A percentile compares a stretch with the other conserved stretches of the same genome.
phyloP scores from a whole-genome alignment of 2,329 filamentous ascomycete species.

The Cercospora citrullina region DNA sequence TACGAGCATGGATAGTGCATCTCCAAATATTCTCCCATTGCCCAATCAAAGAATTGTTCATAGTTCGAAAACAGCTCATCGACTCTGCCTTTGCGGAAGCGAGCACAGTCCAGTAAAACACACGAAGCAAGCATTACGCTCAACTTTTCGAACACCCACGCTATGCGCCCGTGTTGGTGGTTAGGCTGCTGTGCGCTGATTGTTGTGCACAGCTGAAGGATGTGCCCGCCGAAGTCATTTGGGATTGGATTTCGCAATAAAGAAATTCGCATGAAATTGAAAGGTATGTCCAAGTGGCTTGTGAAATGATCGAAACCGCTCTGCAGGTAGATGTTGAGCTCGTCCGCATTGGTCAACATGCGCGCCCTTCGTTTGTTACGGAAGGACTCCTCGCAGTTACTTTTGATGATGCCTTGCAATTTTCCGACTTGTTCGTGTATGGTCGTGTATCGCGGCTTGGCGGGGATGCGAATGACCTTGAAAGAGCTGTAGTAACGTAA shows the following conservation, averaged over 20 bases:
- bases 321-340: slow-evolving; percentile 52
- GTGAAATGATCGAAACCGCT: slow-evolving; percentile 55
- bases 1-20: slow-evolving; percentile 52
- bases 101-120: slow-evolving; percentile 51
- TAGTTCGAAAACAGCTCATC: slow-evolving; percentile 46
- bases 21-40: slow-evolving; percentile 49
- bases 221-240: slow-evolving; percentile 52
- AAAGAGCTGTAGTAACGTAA: slow-evolving; percentile 54
- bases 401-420: slow-evolving; percentile 47
- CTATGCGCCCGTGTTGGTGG: slow-evolving; percentile 34
- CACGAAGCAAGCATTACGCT: slow-evolving; percentile 54
- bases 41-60: slow-evolving; percentile 45
- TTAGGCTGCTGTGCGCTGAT: slow-evolving; percentile 41
- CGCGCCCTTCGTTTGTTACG: slow-evolving; percentile 47
- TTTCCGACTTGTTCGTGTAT: slow-evolving; percentile 53
- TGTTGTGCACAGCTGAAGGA: slow-evolving; percentile 50
- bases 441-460: slow-evolving; percentile 47
- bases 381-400: slow-evolving; percentile 45
- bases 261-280: slow-evolving; percentile 54
- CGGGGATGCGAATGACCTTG: slow-evolving; percentile 51
- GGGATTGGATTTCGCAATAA: slow-evolving; percentile 49
- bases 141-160: slow-evolving; percentile 47
- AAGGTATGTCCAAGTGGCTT: slow-evolving; percentile 47
- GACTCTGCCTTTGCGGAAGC: slow-evolving; percentile 42
- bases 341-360: slow-evolving; percentile 51